These are phyloP conservation scores for Heterotrichella gracilis DNA, from an alignment of 352 stramenopile genomes.

Conservation along the genomic window DNA sequence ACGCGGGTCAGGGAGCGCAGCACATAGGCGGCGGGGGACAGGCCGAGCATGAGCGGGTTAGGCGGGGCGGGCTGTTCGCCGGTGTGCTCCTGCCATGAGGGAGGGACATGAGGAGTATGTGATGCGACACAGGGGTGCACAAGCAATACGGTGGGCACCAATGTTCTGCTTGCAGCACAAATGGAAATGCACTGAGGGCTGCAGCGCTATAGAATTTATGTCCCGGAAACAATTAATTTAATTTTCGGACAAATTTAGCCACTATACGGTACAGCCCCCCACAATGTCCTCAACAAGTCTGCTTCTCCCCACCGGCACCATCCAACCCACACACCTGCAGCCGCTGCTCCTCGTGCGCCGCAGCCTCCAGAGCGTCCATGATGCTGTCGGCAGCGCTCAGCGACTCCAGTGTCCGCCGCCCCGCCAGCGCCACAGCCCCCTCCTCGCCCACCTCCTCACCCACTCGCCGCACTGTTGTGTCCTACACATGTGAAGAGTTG, in stretches of 20 bases:
- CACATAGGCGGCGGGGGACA: conserved; percentile 62
- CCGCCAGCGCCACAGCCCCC: conserved; percentile 13
- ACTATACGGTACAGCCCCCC: no score
- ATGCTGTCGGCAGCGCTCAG: conserved; percentile 37
- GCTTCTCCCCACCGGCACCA: no score
- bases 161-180: conserved; percentile 23
- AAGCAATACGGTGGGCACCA: conserved; percentile 16
- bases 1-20: conserved; percentile 56
- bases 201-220: no score
- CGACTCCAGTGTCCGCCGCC: conserved; percentile 8
- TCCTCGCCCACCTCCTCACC: background rate
- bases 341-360: conserved; percentile 48
- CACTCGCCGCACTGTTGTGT: background rate
- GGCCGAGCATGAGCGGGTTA: conserved; percentile 66
- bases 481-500: background rate
- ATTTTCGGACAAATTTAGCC: no score
- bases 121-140: conserved; percentile 19
- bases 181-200: conserved; percentile 19
- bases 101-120: no score
- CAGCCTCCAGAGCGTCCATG: conserved; percentile 65
- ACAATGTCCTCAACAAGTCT: no score
- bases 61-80: conserved; percentile 23
- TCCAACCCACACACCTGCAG: conserved; percentile 34
- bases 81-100: no score
- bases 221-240: no score